phyloP scores from a whole-genome alignment of 345 rosid genomes.

The Eucalyptus shirleyi region DNA sequence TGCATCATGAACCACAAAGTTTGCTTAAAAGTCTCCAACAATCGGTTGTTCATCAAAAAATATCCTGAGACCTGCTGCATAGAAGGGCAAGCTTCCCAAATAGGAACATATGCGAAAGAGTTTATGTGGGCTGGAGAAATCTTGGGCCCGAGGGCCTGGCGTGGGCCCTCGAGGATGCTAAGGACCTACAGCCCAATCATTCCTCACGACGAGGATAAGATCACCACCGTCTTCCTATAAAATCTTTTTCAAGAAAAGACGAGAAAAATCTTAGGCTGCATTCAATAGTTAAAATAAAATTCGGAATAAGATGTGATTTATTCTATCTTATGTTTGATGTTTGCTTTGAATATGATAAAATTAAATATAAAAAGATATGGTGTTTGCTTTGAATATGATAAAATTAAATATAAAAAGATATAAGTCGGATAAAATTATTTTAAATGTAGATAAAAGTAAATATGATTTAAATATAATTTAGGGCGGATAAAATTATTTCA shows the following conservation, averaged over 20 bases:
- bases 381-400: too few species aligned
- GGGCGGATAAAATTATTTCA: too few species aligned
- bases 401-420: accelerated
- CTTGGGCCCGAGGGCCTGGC: neutral
- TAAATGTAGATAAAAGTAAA: too few species aligned
- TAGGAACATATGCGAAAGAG: neutral
- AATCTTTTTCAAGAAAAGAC: too few species aligned
- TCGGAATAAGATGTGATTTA: accelerated
- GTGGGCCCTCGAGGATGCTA: neutral
- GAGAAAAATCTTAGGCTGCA: neutral
- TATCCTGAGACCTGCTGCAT: neutral
- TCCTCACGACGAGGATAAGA: accelerated
- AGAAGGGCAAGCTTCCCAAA: neutral
- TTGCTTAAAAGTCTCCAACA: neutral
- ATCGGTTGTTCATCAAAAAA: neutral
- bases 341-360: accelerated
- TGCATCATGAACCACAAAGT: neutral
- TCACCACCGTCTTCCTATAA: neutral
- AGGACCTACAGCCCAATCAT: neutral
- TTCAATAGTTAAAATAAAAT: too few species aligned
- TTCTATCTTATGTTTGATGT: accelerated
- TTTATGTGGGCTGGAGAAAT: neutral
- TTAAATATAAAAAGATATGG: accelerated
- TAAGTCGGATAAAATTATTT: accelerated
- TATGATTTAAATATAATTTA: too few species aligned